Base-by-base conservation (phyloP, 805 yeast species). In the Cyberlindnera samutprakarnensis region DNA sequence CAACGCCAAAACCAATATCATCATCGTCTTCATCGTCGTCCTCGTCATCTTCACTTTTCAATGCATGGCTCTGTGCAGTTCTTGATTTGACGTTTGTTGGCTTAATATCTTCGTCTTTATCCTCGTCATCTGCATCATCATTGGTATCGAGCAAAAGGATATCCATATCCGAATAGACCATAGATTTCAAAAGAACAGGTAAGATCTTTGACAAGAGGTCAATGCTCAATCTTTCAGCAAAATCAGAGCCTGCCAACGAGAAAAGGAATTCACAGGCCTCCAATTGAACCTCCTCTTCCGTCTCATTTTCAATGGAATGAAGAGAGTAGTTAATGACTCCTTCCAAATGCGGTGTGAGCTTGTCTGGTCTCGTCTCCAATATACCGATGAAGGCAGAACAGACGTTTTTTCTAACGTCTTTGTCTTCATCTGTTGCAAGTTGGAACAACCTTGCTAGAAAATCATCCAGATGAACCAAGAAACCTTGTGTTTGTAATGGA, bases 221-320 rank as follows among this genome's bases (percentile, higher is more conserved):
- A 35, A 59, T 57, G 35, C 86, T 65, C 4, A 73, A 52, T 20
- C 54, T 49, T 15, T 68, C 68, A 7, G 84, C 77, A 4, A 76
- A 61, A 19, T 66, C 68, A n/a, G 57, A 41, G 3, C 86, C 78
- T 0, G 88, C 73, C 33, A 90, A 65, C 2, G 83, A 75, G 27
- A 90, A 68, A 37, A 92, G 61, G 46, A 92, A 87, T 59, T 92
- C 97, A 54, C 96, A 86, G 3, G 95, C 96, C 53, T 88, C 96
- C 35, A 88, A 63, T 0, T 95, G 80, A 20, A 86, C 94, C 33
- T 70, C 78, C 43, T 82, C 88, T 40, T 78, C 78, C 14, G 57
- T 56, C 32, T 65, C 64, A 10, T 70, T 69, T 9, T 38, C 32
- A 61, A 90, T 75, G 37, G 87, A 72, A 58, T 87, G 96, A 31